A percentile compares a stretch with the other conserved stretches of the same genome.
These are phyloP conservation scores for Ambrosia artemisiifolia DNA, from an alignment of 129 eudicot species.

Conservation along the genomic window DNA sequence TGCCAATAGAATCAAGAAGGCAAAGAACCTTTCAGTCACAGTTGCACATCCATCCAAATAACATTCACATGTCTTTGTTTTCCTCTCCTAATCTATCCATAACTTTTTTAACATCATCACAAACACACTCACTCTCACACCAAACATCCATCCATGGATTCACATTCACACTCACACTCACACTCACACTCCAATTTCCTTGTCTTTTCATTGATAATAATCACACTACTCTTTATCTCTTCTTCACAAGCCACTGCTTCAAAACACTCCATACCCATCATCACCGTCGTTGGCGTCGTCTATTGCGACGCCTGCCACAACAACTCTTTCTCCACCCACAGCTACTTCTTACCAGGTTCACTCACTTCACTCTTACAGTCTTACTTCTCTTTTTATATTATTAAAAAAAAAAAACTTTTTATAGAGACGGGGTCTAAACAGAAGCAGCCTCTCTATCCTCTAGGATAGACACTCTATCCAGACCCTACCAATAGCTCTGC, in stretches of 20 bases:
- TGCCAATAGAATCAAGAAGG: slow-evolving; percentile 9
- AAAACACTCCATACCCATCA: slow-evolving; percentile 50
- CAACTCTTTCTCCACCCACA: slow-evolving; percentile 79
- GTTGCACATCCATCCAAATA: slow-evolving; percentile 49
- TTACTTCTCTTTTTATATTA: too few species aligned
- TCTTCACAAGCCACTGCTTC: slow-evolving; percentile 31
- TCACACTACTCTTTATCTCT: slow-evolving; percentile 17
- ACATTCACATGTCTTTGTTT: slow-evolving; percentile 79
- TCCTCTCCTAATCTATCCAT: slow-evolving; percentile 21
- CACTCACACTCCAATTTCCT: not conserved
- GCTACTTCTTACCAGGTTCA: slow-evolving; percentile 91
- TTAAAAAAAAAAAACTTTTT: too few species aligned
- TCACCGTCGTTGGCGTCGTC: slow-evolving; percentile 87
- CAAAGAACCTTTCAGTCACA: slow-evolving; percentile 15
- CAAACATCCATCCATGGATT: slow-evolving; percentile 36
- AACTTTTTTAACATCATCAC: slow-evolving; percentile 2
- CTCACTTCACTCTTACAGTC: not conserved
- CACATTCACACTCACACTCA: not conserved
- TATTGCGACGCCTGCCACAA: slow-evolving; percentile 88
- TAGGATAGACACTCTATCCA: too few species aligned
- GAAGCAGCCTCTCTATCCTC: too few species aligned
- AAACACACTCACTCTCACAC: slow-evolving; percentile 7
- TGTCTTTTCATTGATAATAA: slow-evolving; percentile 23
- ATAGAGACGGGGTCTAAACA: too few species aligned
- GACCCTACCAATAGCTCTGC: too few species aligned